Evolutionary conservation across 192 early-diverging fungal genomes (phyloP).

Genomic region (Ambispora gerdemannii): DNA sequence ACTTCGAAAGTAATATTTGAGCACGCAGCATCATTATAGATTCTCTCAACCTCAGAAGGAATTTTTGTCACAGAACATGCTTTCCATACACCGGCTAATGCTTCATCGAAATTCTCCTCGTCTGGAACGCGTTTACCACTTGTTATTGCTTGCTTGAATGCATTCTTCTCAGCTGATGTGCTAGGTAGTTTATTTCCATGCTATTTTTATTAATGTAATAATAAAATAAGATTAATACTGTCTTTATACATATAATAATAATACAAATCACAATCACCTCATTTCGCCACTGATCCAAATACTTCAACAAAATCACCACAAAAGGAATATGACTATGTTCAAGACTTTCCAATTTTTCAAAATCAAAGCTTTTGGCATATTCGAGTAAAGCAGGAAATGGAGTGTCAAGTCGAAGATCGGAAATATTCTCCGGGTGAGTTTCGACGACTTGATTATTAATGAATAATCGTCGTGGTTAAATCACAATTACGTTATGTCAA

Average conservation of each 20-base stretch:
- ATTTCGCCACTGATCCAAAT: slow-evolving; percentile 69
- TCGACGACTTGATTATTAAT: slow-evolving; percentile 70
- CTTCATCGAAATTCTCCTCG: slow-evolving; percentile 91
- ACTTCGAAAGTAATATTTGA: slow-evolving; percentile 54
- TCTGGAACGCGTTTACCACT: slow-evolving; percentile 56
- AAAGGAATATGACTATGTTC: slow-evolving; percentile 83
- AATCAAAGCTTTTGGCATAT: slow-evolving; percentile 65
- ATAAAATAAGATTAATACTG: neutral
- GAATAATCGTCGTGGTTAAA: neutral
- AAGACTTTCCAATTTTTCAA: slow-evolving; percentile 61
- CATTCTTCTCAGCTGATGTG: slow-evolving; percentile 57
- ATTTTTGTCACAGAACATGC: slow-evolving; percentile 59
- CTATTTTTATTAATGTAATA: slow-evolving; percentile 41
- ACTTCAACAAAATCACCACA: slow-evolving; percentile 76
- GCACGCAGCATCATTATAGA: slow-evolving; percentile 58
- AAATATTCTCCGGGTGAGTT: slow-evolving; percentile 73
- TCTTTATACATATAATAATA: neutral
- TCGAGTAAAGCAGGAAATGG: slow-evolving; percentile 73
- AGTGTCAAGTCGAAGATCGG: slow-evolving; percentile 78
- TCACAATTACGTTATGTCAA: no score
- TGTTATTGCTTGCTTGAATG: slow-evolving; percentile 62
- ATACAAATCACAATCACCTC: slow-evolving; percentile 39
- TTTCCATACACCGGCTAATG: slow-evolving; percentile 60
- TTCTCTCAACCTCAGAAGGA: slow-evolving; percentile 41
- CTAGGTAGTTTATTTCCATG: slow-evolving; percentile 57